Evolutionary conservation across 352 stramenopile genomes (phyloP), one percentile per base, ranked within the genome.

Genomic region (Pythium pectinolyticum): DNA sequence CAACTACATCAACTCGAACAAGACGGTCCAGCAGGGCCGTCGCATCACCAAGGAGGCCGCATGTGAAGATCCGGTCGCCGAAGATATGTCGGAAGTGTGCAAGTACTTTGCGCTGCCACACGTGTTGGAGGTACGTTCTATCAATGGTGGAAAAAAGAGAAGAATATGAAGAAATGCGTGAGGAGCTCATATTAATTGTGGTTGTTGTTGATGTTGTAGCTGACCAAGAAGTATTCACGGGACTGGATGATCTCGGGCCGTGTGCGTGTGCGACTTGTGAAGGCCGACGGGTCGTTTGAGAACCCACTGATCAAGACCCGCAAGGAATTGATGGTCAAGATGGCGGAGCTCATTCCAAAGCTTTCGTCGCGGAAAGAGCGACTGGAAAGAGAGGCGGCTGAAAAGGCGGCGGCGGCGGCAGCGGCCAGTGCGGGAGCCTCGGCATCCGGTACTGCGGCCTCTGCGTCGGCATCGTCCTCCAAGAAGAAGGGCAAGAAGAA

Each of bases 401-500:
- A 88, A 46, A 83, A 78, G 30, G 75, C 80, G 25, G 48, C 37
- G 14, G 50, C 57, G n/a, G n/a, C n/a, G n/a, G n/a, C n/a, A n/a
- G n/a, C n/a, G n/a, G n/a, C n/a, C n/a, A n/a, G n/a, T 9, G 62
- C 63, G 12, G 60, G 25, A 15, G 61, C 61, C 20, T 53, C 67
- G 0, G 63, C 75, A 6, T 39, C 47, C 4, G 43, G 31, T 8
- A 70, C 68, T 15, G 74, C 72, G 2, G 75, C 67, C 14, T 50
- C 69, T 2, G 56, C n/a, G n/a, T n/a, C 45, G 12, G 67, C 73
- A 11, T 45, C 67, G 12, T 69, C 78, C 49, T 85, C 67, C 66
- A 92, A 93, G 75, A 94, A 94, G 77, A 94, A 94, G 76, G 75
- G 73, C 10, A 93, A 95, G 73, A 82, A 82, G 65, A 95, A 95